Evolutionary conservation across 495 filamentous ascomycete species (phyloP).

Genomic region (Daldinia decipiens): DNA sequence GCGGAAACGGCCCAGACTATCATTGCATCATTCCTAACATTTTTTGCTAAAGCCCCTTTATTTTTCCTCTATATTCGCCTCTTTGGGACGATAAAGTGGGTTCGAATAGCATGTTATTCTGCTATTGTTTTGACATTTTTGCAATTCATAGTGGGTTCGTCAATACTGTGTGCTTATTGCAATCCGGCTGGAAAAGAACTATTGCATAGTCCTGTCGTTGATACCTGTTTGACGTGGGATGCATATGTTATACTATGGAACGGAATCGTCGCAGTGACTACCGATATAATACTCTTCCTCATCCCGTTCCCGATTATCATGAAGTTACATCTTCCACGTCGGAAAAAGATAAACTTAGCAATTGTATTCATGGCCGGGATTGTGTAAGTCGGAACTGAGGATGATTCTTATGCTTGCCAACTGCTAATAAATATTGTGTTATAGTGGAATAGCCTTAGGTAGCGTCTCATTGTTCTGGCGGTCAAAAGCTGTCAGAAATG

Average conservation of each 20-base stretch:
- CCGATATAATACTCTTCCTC: constrained; percentile 1
- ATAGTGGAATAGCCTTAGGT: neutral
- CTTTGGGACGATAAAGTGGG: neutral
- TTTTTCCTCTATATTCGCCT: neutral
- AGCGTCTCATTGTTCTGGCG: neutral
- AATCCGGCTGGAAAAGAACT: neutral
- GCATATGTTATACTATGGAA: neutral
- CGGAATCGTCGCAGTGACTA: neutral
- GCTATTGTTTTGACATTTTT: neutral
- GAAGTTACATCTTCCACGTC: neutral
- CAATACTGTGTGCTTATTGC: neutral
- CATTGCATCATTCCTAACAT: neutral
- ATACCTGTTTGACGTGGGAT: neutral
- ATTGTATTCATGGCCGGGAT: neutral
- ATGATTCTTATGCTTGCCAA: neutral
- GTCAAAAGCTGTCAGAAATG: neutral
- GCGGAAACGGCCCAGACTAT: neutral
- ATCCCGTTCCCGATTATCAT: neutral
- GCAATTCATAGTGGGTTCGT: neutral
- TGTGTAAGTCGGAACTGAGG: neutral
- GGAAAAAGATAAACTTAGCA: neutral
- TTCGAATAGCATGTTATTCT: neutral
- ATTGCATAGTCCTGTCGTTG: neutral
- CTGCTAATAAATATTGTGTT: neutral
- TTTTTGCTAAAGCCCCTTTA: neutral